Conservation (phyloP, 768 basidiomycete genomes). For the Auricularia sp. region DNA sequence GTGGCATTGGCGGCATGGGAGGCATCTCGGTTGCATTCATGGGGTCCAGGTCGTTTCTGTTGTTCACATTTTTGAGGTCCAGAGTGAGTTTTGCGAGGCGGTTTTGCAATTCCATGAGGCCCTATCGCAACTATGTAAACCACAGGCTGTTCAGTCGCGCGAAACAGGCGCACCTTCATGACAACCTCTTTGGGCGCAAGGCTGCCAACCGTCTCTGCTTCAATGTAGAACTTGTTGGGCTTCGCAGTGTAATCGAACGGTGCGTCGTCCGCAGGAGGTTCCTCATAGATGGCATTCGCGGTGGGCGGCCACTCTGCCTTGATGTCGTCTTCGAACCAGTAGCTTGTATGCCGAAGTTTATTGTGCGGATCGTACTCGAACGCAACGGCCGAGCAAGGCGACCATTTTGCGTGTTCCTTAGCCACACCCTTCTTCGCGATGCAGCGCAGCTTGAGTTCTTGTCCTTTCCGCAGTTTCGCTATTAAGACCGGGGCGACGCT, state of each 20-base stretch:
- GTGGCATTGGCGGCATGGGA: neutral
- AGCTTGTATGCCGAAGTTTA: conserved; percentile 87
- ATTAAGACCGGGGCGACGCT: conserved; percentile 64
- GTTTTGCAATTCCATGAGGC: conserved; percentile 65
- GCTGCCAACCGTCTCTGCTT: conserved; percentile 91
- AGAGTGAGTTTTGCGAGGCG: conserved; percentile 75
- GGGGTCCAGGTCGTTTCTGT: neutral
- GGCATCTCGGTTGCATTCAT: conserved; percentile 1
- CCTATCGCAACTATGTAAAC: conserved; percentile 31
- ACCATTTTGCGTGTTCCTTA: conserved; percentile 99
- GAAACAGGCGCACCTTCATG: conserved; percentile 47
- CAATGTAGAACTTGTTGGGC: conserved; percentile 86
- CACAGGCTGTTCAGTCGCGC: neutral
- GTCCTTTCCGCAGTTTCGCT: conserved; percentile 88
- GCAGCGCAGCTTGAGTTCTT: conserved; percentile 78
- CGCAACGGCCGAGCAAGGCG: conserved; percentile 85
- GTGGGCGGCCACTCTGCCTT: conserved; percentile 87
- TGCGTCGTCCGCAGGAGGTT: conserved; percentile 67
- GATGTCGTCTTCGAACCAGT: conserved; percentile 85
- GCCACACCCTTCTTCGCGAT: conserved; percentile 95
- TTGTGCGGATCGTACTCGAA: conserved; percentile 99
- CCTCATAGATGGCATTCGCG: conserved; percentile 78
- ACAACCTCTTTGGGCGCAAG: conserved; percentile 82
- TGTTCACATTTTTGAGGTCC: conserved; percentile 42
- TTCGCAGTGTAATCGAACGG: conserved; percentile 82